Base-by-base conservation (phyloP, 768 basidiomycete genomes). In the Hericium rajendrae region DNA sequence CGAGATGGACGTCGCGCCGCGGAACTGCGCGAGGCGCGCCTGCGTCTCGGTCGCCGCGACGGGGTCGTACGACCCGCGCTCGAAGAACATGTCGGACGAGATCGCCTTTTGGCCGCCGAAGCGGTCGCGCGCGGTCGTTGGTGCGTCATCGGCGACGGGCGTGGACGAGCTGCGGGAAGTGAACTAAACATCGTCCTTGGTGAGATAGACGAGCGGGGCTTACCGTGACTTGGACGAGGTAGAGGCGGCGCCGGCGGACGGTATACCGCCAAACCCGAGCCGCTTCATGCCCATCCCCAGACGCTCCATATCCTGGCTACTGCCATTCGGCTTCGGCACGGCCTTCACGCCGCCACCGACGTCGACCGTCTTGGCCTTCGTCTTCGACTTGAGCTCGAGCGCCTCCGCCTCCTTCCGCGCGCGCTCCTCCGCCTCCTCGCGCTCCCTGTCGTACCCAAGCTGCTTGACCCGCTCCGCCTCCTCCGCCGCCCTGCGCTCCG, bases 1-100 rank as follows among this genome's bases (percentile, higher is more conserved):
- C 0, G 93, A 95, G 66, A 98, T 97, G 37, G 91, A 84, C 0
- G 87, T 89, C 13, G 94, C 91, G 11, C 95, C 95, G 65, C 85
- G 82, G 83, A 99, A 99, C 41, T 80, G 74, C 64, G 86, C 81
- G 43, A 97, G 74, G 2, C 95, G 84, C 11, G 78, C 72, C 66
- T 91, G 88, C 5, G 94, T 94, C 72, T 97, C 93, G 49, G 76
- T 72, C 43, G 80, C 65, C 3, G 83, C 77, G 39, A 69, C 65
- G 2, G 91, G 82, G 67, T 98, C 94, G 72, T 97, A 97, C 20
- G 84, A 70, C 51, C 88, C 88, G 43, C 95, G 82, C 22, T 86
- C 92, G 69, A 98, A 98, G 76, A 87, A 97, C 90, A 94, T 93
- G 67, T 98, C 97, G 3, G 93, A 95, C 5, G 94, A 97, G 69